A percentile compares a stretch with the other conserved stretches of the same genome.
These are phyloP conservation scores for Penicillium olsonii DNA, from an alignment of 2,329 filamentous ascomycete species.

Conservation along the genomic window DNA sequence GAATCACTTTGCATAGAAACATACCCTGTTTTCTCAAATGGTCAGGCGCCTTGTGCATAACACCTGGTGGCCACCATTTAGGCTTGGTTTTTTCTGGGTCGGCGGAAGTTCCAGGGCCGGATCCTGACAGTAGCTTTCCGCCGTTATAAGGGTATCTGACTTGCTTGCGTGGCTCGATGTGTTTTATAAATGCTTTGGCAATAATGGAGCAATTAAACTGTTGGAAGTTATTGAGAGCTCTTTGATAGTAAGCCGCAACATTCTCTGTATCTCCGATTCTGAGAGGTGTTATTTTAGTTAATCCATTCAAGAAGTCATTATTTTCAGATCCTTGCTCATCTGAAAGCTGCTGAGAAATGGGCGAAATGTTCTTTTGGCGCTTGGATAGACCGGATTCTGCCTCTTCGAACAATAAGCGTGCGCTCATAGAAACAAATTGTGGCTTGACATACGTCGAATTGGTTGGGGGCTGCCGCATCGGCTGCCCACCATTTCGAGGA, in stretches of 20 bases:
- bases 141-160: conserved; percentile 52
- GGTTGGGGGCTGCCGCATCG: conserved; percentile 24
- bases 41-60: conserved; percentile 52
- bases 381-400: too few relatives aligned
- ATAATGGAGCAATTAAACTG: conserved; percentile 49
- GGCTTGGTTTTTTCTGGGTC: conserved; percentile 50
- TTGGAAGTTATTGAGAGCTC: conserved; percentile 45
- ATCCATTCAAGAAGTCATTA: conserved; percentile 17
- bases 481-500: conserved; percentile 35
- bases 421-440: too few relatives aligned
- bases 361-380: too few relatives aligned
- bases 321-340: conserved; percentile 25
- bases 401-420: conserved; percentile 18
- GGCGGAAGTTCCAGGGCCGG: conserved; percentile 38
- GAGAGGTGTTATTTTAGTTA: conserved; percentile 32
- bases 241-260: conserved; percentile 43
- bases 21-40: conserved; percentile 50
- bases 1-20: conserved; percentile 9
- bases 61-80: conserved; percentile 45
- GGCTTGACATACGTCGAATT: too few relatives aligned
- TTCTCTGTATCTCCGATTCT: conserved; percentile 43
- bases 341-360: conserved; percentile 15
- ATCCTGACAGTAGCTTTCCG: conserved; percentile 30
- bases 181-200: conserved; percentile 49
- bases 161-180: conserved; percentile 52